phyloP scores from a whole-genome alignment of 1,284 basidiomycete genomes.

The Cutaneotrichosporon daszewskae region DNA sequence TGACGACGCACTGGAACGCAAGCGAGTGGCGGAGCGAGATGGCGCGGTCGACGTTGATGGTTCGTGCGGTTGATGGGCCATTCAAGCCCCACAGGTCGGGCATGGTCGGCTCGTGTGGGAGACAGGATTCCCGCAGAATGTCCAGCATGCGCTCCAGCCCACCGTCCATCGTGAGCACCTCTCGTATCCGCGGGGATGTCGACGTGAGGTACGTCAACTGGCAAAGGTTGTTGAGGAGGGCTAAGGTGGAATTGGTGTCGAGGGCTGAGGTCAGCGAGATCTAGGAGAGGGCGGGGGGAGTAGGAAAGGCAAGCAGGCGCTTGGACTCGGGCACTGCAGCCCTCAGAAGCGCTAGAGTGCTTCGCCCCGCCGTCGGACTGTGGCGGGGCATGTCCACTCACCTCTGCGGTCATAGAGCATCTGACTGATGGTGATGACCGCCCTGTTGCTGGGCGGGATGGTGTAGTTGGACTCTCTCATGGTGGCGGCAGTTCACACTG shows the following conservation, averaged over 20 bases:
- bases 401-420: conserved; percentile 94
- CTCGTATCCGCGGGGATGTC: conserved; percentile 93
- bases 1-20: conserved; percentile 95
- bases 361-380: too few relatives aligned
- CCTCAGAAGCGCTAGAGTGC: too few relatives aligned
- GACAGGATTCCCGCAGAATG: conserved; percentile 77
- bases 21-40: conserved; percentile 79
- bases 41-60: conserved; percentile 64
- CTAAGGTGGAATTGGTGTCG: conserved; percentile 83
- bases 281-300: too few relatives aligned
- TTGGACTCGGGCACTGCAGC: too few relatives aligned
- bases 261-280: too few relatives aligned
- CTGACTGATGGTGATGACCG: conserved; percentile 88
- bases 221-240: conserved; percentile 92
- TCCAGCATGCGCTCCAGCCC: conserved; percentile 92
- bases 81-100: conserved; percentile 47
- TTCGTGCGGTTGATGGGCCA: conserved; percentile 46
- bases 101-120: conserved; percentile 39
- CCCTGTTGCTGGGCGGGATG: conserved; percentile 90
- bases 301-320: too few relatives aligned
- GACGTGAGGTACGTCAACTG: conserved; percentile 96
- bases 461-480: conserved; percentile 98
- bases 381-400: conserved; percentile 55
- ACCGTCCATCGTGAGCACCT: conserved; percentile 96
- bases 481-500: background rate